Evolutionary conservation across 1,284 basidiomycete species (phyloP), one percentile per base, ranked within the genome.

Genomic region (Malassezia slooffiae): DNA sequence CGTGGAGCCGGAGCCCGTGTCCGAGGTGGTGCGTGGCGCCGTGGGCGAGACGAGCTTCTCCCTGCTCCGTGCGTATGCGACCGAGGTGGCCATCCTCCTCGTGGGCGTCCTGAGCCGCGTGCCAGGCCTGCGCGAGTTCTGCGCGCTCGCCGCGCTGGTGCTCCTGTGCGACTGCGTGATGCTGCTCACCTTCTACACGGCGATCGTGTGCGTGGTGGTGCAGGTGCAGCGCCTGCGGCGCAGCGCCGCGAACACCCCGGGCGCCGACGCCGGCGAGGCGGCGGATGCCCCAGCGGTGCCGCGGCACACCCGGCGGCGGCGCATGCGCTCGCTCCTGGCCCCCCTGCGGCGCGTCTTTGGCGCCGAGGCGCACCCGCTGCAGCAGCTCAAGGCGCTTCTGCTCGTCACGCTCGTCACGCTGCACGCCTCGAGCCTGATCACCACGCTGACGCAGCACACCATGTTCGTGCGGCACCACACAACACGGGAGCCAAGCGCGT

Each of bases 81-180:
- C 96, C 39, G 91, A 97, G 64, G 83, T 97, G 41, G 81, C 80
- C 6, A 88, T 95, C 2, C 77, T 97, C 13, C 73, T 82, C 26
- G 77, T 90, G 19, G 91, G 91, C 17, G 88, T 88, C 1, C 80
- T 83, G 58, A 83, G 81, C 55, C 82, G 81, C 40, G 86, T 96
- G 23, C 81, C 82, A 23, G 93, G 93, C 5, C 74, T 97, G 38
- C 81, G 80, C 57, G 90, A 97, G 71, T 93, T 96, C 62, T 97
- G 91, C 70, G 84, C 88, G 23, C 78, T 97, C 12, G 90, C 88
- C 2, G 88, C 87, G 1, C 72, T 96, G 26, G 78, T 87, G 41
- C 76, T 97, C 41, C 76, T 77, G 9, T 77, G 88, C 43, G 91
- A 97, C 70, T 93, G 88, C 70, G 64, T 88, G 38, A 77, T 89